Base-by-base conservation (phyloP, 352 stramenopile genomes). In the Phytophthora fragariaefolia region DNA sequence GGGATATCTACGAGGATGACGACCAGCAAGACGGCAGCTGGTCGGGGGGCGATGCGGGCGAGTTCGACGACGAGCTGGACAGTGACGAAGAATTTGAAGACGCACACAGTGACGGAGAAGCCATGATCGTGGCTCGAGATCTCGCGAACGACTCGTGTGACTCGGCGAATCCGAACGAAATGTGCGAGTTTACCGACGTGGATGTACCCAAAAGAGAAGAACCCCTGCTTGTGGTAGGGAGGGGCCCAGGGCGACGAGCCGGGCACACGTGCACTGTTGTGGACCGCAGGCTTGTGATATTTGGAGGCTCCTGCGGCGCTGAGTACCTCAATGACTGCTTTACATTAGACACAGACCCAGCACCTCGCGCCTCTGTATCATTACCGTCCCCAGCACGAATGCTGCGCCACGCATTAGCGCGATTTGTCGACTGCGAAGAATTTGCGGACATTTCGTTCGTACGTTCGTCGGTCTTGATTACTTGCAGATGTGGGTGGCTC, bases 301-400 rank as follows among this genome's bases (percentile, higher is more conserved):
- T 99, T 81, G 95, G 95, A 38, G 95, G 96, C 12, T 96, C 82
- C 3, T 97, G 90, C 51, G 91, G 91, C 9, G 90, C 85, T 58
- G 89, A 98, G 46, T 98, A 98, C 71, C 76, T 98, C 7, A 97
- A 96, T 74, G 96, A 99, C 68, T 97, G 98, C 51, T 97, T 96
- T 61, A 86, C 97, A 42, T 79, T 99, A 17, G 95, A 98, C 69
- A 98, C 95, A 7, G 96, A 99, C 64, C 93, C 95, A 49, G 79
- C 87, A 36, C 94, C 93, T 27, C 70, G 83, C 1, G 87, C 94
- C 7, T 79, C 75, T 36, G 84, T 98, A n/a, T 93, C 83, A 15
- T 73, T 93, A 46, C 74, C 85, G 1, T 95, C 82, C 2, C 92
- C 85, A 30, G 68, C 74, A 30, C 77, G 77, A 58, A 74, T 73